These are phyloP conservation scores for Debaryomyces castellii DNA, from an alignment of 805 yeast genomes.

Conservation along the genomic window DNA sequence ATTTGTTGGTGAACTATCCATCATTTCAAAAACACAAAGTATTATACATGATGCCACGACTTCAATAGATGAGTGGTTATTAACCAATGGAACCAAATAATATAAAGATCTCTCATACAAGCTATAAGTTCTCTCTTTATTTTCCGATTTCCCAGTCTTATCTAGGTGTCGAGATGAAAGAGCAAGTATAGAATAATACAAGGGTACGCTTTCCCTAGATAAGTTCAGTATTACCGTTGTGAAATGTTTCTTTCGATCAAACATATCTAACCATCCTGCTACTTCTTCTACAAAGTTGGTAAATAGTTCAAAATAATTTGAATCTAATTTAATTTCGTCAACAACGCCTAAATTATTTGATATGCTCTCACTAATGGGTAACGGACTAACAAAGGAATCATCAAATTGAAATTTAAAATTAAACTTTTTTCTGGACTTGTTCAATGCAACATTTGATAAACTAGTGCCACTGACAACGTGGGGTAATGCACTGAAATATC, in stretches of 20 bases:
- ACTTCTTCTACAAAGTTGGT: slow-evolving; percentile 2
- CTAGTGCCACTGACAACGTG: background rate
- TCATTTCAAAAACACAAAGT: slow-evolving; percentile 5
- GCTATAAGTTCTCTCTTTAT: background rate
- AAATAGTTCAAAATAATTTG: slow-evolving; percentile 1
- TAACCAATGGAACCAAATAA: slow-evolving; percentile 1
- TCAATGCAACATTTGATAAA: background rate
- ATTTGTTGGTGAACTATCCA: slow-evolving; percentile 1
- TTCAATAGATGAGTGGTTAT: background rate
- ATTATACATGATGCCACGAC: slow-evolving; percentile 4
- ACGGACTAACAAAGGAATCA: background rate
- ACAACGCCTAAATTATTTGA: background rate
- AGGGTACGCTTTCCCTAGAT: slow-evolving; percentile 1
- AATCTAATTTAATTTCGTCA: slow-evolving; percentile 3
- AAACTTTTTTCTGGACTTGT: background rate
- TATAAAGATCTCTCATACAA: slow-evolving; percentile 2
- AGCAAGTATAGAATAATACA: slow-evolving; percentile 3
- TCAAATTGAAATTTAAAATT: background rate
- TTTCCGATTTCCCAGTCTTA: background rate
- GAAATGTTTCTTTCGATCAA: slow-evolving; percentile 3
- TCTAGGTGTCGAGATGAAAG: background rate
- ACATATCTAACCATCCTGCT: slow-evolving; percentile 4
- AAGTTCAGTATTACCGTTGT: slow-evolving; percentile 3
- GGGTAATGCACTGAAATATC: background rate
- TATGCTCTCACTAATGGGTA: background rate